Percentiles rank a stretch among this genome's conserved stretches.
phyloP scores from a whole-genome alignment of 176 grass and related monocot genomes.

The Raddia guianensis region DNA sequence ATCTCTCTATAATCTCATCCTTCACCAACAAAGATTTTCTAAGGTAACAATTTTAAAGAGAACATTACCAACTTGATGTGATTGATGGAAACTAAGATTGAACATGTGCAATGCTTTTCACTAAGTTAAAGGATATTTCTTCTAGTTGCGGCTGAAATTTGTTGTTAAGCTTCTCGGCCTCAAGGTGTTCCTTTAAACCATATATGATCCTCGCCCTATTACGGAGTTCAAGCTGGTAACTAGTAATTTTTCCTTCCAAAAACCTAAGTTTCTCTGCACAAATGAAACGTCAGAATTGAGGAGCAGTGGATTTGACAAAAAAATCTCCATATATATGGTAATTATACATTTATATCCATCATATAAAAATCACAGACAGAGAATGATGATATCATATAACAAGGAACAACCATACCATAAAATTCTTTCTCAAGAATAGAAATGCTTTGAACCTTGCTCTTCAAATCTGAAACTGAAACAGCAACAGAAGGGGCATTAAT shows the following conservation, averaged over 20 bases:
- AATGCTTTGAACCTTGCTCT: slow-evolving; percentile 70
- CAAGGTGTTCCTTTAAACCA: slow-evolving; percentile 62
- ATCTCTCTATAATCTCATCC: slow-evolving; percentile 71
- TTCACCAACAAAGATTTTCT: slow-evolving; percentile 67
- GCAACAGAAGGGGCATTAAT: slow-evolving; percentile 16
- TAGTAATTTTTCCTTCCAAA: slow-evolving; percentile 69
- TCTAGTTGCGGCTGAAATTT: slow-evolving; percentile 63
- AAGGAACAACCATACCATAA: slow-evolving; percentile 52
- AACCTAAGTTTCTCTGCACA: slow-evolving; percentile 64
- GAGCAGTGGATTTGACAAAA: slow-evolving; percentile 20
- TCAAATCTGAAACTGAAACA: slow-evolving; percentile 67
- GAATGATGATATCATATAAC: slow-evolving; percentile 16
- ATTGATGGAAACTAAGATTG: slow-evolving; percentile 28
- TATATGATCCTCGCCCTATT: slow-evolving; percentile 64
- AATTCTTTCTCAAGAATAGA: slow-evolving; percentile 81
- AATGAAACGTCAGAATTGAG: slow-evolving; percentile 31
- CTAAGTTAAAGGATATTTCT: slow-evolving; percentile 73
- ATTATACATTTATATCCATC: slow-evolving; percentile 11
- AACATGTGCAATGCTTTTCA: slow-evolving; percentile 8
- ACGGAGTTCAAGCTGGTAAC: slow-evolving; percentile 67
- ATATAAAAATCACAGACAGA: slow-evolving; percentile 25
- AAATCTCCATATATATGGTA: background rate
- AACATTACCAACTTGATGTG: slow-evolving; percentile 36
- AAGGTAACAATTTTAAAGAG: slow-evolving; percentile 72
- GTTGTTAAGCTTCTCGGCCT: slow-evolving; percentile 61